Evolutionary conservation across 2,329 filamentous ascomycete genomes (phyloP), one percentile per base, ranked within the genome.

Genomic region (Ophiostoma sp.): DNA sequence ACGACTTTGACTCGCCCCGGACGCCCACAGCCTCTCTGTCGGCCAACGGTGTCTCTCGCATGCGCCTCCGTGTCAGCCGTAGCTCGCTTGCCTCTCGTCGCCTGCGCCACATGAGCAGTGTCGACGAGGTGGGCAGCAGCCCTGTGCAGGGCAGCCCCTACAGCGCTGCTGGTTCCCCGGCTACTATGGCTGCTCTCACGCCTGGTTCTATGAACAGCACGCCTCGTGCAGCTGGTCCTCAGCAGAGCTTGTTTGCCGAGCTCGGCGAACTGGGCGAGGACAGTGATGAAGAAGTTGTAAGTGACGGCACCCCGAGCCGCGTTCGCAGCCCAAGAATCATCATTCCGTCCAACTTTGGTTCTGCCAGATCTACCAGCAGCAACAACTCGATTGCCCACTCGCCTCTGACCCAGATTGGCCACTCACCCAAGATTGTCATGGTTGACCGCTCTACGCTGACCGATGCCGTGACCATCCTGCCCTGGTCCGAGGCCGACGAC

Each of bases 191-290:
- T 17, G 68, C 57, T 17, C 48, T 64, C 2, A 42, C 52, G 2
- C 85, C 86, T 68, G 89, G 88, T 78, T 85, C 87, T 75, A 83
- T 81, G 22, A 85, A 84, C 74, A 86, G 85, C 77, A 87, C 75
- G 81, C 81, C 64, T 79, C 83, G 72, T 83, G 83, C 63, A 88
- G 87, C 2, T 84, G 88, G 11, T 83, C 82, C 78, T 22, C 87
- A 89, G 19, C 93, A 97, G 84, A 98, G 92, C 79, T 85, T 99
- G 69, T 97, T 96, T 80, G 94, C 94, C 55, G 96, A 99, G 82
- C 87, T 99, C 57, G 93, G 92, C 71, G 93, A 94, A 76, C 84
- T 98, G 59, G 91, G 89, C 75, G 76, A 77, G 31, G 89, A 90
- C 76, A 91, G 92, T 77, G 93, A 93, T 75, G 92, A 93, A 74